Evolutionary conservation across 768 basidiomycete species (phyloP).

Genomic region (Nidularia pulvinata): DNA sequence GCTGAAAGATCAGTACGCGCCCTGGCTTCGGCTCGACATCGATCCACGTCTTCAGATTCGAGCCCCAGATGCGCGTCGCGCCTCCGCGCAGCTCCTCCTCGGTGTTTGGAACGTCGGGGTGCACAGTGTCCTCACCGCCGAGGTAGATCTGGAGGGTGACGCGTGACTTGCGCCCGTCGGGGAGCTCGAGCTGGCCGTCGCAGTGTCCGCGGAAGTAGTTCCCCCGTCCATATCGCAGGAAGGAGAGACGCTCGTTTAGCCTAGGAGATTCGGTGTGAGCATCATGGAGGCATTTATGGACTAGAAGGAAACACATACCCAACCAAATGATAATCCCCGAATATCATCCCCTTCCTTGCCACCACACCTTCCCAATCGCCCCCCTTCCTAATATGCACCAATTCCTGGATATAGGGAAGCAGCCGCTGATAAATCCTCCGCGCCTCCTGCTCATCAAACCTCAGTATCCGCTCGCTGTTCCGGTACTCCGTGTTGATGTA

Average conservation of each 20-base stretch:
- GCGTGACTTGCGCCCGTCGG: conserved; percentile 32
- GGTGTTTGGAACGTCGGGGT: background rate
- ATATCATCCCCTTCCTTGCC: conserved; percentile 12
- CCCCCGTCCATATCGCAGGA: conserved; percentile 40
- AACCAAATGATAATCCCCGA: background rate
- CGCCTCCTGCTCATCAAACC: conserved; percentile 29
- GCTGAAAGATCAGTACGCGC: conserved; percentile 44
- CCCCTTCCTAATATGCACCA: conserved; percentile 25
- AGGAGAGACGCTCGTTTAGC: conserved; percentile 42
- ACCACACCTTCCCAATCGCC: conserved; percentile 29
- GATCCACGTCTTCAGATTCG: conserved; percentile 21
- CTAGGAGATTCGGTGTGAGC: conserved; percentile 11
- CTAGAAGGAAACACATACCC: too few relatives aligned
- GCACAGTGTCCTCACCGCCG: conserved; percentile 22
- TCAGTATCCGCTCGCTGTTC: conserved; percentile 35
- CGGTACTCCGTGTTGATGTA: conserved; percentile 34
- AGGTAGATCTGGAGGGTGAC: conserved; percentile 48
- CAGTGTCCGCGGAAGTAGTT: conserved; percentile 39
- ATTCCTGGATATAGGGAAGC: conserved; percentile 33
- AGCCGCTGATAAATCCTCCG: conserved; percentile 30
- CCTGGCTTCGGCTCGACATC: conserved; percentile 43
- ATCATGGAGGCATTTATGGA: too few relatives aligned
- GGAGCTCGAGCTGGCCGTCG: conserved; percentile 31
- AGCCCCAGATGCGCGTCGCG: conserved; percentile 34
- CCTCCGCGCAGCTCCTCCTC: conserved; percentile 24